Conservation (phyloP, 75 land plant species). For the Picea glauca region DNA sequence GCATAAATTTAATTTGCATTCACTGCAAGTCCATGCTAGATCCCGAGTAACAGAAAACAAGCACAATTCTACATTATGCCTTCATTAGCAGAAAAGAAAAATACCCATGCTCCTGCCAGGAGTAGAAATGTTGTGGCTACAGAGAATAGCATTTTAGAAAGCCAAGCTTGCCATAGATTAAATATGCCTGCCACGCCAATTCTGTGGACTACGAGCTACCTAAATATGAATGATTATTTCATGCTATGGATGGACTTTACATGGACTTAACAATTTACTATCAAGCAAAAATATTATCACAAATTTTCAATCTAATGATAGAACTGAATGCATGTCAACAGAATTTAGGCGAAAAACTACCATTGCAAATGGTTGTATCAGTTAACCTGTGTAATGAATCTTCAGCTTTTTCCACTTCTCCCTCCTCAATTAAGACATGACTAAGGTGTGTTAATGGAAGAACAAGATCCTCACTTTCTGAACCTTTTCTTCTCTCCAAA, state of each 20-base stretch:
- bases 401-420: constrained; percentile 65
- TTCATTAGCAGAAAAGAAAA: not conserved
- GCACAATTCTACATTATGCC: not conserved
- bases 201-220: too few species aligned
- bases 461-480: constrained; percentile 54
- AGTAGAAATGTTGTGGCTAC: not conserved
- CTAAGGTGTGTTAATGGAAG: constrained; percentile 71
- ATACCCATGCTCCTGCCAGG: not conserved
- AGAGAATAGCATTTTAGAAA: not conserved
- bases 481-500: constrained; percentile 56
- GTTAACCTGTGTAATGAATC: constrained; percentile 53
- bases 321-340: not conserved
- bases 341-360: not conserved
- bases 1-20: not conserved
- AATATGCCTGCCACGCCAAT: not conserved
- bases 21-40: not conserved
- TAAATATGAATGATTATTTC: not conserved
- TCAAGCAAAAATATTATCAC: not conserved
- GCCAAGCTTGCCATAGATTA: not conserved
- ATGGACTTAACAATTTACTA: not conserved
- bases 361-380: not conserved
- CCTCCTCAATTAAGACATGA: constrained; percentile 58
- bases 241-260: not conserved
- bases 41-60: not conserved
- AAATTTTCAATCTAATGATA: not conserved